Evolutionary conservation across 805 yeast genomes (phyloP).

Genomic region (Teunomyces tritomae): DNA sequence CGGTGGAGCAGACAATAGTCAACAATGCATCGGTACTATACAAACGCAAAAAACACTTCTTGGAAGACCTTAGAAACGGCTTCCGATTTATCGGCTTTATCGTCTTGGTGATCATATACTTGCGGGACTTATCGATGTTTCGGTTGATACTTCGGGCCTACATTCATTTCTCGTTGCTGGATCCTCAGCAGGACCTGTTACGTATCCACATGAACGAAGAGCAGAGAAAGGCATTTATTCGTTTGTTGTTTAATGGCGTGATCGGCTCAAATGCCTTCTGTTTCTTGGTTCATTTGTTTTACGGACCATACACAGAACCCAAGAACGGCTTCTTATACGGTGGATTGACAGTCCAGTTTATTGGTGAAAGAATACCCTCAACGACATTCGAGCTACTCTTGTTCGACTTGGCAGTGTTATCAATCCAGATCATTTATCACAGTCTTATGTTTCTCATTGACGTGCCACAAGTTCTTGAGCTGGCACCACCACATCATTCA

Average conservation of each 20-base stretch:
- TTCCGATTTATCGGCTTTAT: constrained; percentile 36
- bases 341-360: constrained; percentile 33
- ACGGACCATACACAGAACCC: constrained; percentile 19
- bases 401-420: constrained; percentile 25
- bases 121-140: constrained; percentile 41
- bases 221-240: constrained; percentile 24
- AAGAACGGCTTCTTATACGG: constrained; percentile 29
- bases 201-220: constrained; percentile 20
- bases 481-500: not conserved
- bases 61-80: constrained; percentile 31
- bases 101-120: constrained; percentile 35
- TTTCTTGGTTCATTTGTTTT: constrained; percentile 24
- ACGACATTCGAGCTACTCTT: constrained; percentile 23
- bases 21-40: constrained; percentile 43
- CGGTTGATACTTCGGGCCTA: constrained; percentile 24
- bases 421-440: constrained; percentile 31
- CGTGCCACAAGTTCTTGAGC: constrained; percentile 27
- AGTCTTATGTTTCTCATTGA: constrained; percentile 31
- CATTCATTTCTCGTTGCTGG: constrained; percentile 26
- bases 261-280: constrained; percentile 22
- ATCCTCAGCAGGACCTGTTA: constrained; percentile 19
- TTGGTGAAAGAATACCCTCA: constrained; percentile 36
- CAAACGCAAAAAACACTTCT: constrained; percentile 41
- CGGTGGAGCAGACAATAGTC: constrained; percentile 36
- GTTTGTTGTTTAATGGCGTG: constrained; percentile 24